These are phyloP conservation scores for Trichosporon coremiiforme DNA, from an alignment of 1,284 basidiomycete genomes.

Conservation along the genomic window DNA sequence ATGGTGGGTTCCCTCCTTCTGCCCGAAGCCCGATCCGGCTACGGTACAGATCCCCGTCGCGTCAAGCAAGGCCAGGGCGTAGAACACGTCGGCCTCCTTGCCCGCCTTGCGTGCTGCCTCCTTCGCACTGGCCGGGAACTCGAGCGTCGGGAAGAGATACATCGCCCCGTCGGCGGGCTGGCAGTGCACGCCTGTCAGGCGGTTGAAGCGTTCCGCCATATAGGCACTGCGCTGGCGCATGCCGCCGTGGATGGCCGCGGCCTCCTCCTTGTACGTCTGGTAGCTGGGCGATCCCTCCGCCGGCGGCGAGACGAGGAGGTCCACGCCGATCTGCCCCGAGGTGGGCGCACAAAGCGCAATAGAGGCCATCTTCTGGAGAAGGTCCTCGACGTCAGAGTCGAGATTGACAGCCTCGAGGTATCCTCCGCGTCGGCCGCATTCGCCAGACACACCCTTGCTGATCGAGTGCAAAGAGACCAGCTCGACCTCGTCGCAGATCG, in stretches of 20 bases:
- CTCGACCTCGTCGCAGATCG: conserved; percentile 59
- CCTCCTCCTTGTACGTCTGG: conserved; percentile 73
- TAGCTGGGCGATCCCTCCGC: conserved; percentile 71
- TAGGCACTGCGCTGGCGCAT: conserved; percentile 68
- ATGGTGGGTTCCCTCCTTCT: conserved; percentile 78
- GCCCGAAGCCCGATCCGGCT: conserved; percentile 84
- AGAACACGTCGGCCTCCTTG: conserved; percentile 79
- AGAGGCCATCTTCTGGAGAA: conserved; percentile 87
- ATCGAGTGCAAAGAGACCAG: conserved; percentile 90
- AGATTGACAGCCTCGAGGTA: conserved; percentile 88
- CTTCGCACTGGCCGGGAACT: conserved; percentile 68
- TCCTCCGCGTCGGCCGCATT: conserved; percentile 88
- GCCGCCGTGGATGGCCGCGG: conserved; percentile 69
- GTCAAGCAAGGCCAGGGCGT: conserved; percentile 72
- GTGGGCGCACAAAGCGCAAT: conserved; percentile 82
- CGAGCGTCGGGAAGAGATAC: conserved; percentile 75
- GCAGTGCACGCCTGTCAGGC: conserved; percentile 75
- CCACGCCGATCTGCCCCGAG: conserved; percentile 75
- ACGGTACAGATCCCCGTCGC: conserved; percentile 87
- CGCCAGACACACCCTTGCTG: conserved; percentile 85
- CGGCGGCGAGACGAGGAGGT: conserved; percentile 81
- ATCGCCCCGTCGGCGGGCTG: conserved; percentile 78
- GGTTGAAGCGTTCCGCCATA: conserved; percentile 72
- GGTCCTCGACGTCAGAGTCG: conserved; percentile 67
- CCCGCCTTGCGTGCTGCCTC: conserved; percentile 68